These are phyloP conservation scores for Carex scoparia DNA, from an alignment of 176 grass and related monocot genomes.

Conservation along the genomic window DNA sequence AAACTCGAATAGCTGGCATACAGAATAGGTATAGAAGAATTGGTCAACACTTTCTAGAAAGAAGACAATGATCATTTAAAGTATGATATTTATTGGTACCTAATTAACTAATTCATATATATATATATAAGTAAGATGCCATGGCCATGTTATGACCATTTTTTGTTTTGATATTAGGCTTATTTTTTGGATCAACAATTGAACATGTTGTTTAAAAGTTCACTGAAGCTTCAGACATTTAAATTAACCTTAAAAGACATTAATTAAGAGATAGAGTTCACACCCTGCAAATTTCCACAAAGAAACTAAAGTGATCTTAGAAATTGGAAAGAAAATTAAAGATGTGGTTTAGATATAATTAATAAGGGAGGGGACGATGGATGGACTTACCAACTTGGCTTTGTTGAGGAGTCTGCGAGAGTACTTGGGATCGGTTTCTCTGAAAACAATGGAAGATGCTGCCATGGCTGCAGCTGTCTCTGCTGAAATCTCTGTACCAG, in stretches of 20 bases:
- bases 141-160: too few species aligned
- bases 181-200: neutral
- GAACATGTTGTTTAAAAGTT: neutral
- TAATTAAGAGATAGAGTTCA: neutral
- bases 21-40: neutral
- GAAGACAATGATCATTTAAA: neutral
- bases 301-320: neutral
- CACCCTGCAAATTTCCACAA: neutral
- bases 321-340: neutral
- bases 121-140: neutral
- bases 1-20: constrained; percentile 56
- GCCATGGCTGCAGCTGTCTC: constrained; percentile 89
- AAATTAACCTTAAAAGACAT: neutral
- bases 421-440: constrained; percentile 37
- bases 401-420: constrained; percentile 72
- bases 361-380: neutral
- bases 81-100: neutral
- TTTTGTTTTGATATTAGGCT: neutral
- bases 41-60: neutral
- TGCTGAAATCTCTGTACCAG: constrained; percentile 85
- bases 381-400: constrained; percentile 61
- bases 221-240: neutral
- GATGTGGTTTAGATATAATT: neutral
- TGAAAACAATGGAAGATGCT: constrained; percentile 67
- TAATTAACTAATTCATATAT: neutral